These are phyloP conservation scores for Thozetella sp. DNA, from an alignment of 495 filamentous ascomycete genomes.

Conservation along the genomic window DNA sequence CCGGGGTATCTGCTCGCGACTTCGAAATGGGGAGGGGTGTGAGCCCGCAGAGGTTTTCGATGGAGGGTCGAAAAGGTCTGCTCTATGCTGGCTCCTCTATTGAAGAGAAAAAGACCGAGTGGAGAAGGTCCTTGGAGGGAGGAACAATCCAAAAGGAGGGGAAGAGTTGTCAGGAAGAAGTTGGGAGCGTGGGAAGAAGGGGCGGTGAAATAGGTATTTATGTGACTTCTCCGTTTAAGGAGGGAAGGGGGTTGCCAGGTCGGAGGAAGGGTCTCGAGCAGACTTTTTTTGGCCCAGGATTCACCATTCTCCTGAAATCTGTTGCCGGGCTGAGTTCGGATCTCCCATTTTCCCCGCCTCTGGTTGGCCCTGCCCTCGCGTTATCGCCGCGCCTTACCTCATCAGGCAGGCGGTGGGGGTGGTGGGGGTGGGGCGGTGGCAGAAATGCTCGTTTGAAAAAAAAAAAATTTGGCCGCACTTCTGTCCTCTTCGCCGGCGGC, in stretches of 20 bases:
- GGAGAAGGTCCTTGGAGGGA: conserved; percentile 24
- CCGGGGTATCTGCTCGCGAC: conserved; percentile 19
- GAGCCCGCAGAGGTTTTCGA: conserved; percentile 35
- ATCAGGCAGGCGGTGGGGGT: background rate
- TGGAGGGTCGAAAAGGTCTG: conserved; percentile 37
- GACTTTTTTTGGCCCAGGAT: conserved; percentile 3
- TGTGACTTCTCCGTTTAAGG: conserved; percentile 18
- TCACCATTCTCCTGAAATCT: conserved; percentile 3
- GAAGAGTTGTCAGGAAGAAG: conserved; percentile 20
- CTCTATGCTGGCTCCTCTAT: conserved; percentile 35
- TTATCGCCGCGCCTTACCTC: background rate
- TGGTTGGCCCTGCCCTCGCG: background rate
- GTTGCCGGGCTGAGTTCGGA: background rate
- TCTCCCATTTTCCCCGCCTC: background rate
- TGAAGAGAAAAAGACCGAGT: conserved; percentile 29
- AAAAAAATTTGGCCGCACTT: conserved; percentile 2
- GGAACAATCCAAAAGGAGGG: conserved; percentile 22
- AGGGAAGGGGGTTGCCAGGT: background rate
- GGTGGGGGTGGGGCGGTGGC: conserved; percentile 2
- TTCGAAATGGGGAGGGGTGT: conserved; percentile 6
- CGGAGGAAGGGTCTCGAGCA: conserved; percentile 4
- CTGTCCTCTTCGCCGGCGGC: background rate
- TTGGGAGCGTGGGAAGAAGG: conserved; percentile 9
- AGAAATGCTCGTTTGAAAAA: background rate
- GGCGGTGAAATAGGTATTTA: conserved; percentile 16